These are phyloP conservation scores for Aquilaria sinensis DNA, from an alignment of 345 rosid genomes.

Conservation along the genomic window DNA sequence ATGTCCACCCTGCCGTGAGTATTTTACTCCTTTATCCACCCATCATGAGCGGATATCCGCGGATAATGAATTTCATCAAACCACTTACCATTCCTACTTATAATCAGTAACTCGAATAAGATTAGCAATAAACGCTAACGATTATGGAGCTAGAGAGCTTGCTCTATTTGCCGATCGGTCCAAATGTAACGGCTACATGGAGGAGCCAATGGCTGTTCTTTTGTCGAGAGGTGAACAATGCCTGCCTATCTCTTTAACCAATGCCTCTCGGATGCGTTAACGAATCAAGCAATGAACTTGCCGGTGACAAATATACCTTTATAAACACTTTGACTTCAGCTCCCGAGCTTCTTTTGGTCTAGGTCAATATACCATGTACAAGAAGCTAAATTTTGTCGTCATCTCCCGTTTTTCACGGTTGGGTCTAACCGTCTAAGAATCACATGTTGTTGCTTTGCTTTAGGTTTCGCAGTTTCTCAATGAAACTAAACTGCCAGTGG, in stretches of 20 bases:
- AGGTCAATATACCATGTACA: background rate
- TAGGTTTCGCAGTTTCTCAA: slow-evolving; percentile 26
- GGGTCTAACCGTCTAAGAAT: too few relatives aligned
- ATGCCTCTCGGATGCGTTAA: slow-evolving; percentile 23
- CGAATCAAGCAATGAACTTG: slow-evolving; percentile 19
- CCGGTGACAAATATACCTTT: slow-evolving; percentile 25
- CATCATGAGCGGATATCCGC: too few relatives aligned
- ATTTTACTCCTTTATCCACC: too few relatives aligned
- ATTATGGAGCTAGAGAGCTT: slow-evolving; percentile 29
- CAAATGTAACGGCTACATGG: slow-evolving; percentile 10
- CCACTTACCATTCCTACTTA: background rate
- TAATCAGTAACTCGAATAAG: too few relatives aligned
- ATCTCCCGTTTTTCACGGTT: background rate
- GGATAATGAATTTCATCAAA: too few relatives aligned
- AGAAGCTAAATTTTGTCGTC: background rate
- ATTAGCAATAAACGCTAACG: background rate
- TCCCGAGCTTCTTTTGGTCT: background rate
- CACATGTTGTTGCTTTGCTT: too few relatives aligned
- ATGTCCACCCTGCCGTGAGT: too few relatives aligned
- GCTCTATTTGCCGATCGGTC: slow-evolving; percentile 39
- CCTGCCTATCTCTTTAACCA: slow-evolving; percentile 25
- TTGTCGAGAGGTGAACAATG: slow-evolving; percentile 21
- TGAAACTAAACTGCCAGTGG: slow-evolving; percentile 22
- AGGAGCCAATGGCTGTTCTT: slow-evolving; percentile 21
- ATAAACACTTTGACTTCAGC: slow-evolving; percentile 11